Evolutionary conservation across 2,329 filamentous ascomycete species (phyloP), one percentile per base, ranked within the genome.

Genomic region (Penicillium brasilianum): DNA sequence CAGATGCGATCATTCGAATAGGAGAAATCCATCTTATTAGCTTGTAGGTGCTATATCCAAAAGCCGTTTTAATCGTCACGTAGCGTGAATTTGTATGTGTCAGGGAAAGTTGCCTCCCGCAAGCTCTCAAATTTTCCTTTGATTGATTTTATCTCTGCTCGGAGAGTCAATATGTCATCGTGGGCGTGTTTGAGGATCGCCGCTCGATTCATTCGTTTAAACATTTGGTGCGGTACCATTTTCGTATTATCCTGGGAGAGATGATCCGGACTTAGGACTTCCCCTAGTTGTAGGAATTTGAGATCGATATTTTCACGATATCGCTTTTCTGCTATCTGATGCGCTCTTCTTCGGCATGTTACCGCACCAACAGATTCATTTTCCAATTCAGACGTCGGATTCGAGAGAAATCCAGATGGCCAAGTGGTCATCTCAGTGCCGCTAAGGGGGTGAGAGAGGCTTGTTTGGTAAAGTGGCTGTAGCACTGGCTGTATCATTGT

Each of bases 1-100:
- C 34, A 76, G 76, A 0, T 78, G 77, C 54, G 70, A 77, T 51
- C 75, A 75, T 55, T n/a, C n/a, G n/a, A n/a, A n/a, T n/a, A n/a
- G n/a, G n/a, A n/a, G n/a, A n/a, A n/a, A n/a, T n/a, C n/a, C n/a
- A n/a, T n/a, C n/a, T n/a, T n/a, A n/a, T n/a, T n/a, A n/a, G n/a
- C n/a, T n/a, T 34, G 25, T 28, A 28, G 25, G 25, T 28, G 6
- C 25, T 28, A 28, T 28, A 28, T 28, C 25, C 25, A 28, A 28
- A 28, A 28, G 25, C 25, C 25, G 3, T 28, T 28, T 6, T 36
- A 36, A 8, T 3, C 4, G 34, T 37, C 11, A 37, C 34, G 11
- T 14, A 37, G 34, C 34, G 34, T 37, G 6, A 14, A 37, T 37
- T 37, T 37, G 34, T 14, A 14, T 2, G 34, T 37, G 34, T 37